Evolutionary conservation across 164 flowering plant species (phyloP).

Genomic region (Stephania japonica): DNA sequence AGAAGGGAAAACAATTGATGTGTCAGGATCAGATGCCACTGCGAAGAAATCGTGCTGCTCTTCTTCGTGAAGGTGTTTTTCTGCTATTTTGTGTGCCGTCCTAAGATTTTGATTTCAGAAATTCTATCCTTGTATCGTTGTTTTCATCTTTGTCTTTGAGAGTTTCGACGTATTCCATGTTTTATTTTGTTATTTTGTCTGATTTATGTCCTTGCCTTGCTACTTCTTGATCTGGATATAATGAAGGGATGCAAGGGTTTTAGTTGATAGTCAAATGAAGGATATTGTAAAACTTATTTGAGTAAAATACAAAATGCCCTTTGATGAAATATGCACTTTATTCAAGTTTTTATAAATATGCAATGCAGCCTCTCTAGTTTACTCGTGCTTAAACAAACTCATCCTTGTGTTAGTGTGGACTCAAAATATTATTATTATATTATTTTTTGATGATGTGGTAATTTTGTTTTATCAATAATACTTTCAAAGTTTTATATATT

Average conservation of each 20-base stretch:
- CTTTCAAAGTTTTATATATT: no score
- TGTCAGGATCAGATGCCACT: constrained; percentile 29
- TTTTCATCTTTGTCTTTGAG: background rate
- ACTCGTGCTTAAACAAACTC: no score
- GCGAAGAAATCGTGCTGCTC: constrained; percentile 40
- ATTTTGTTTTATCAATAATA: no score
- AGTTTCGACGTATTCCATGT: background rate
- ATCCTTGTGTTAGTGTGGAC: no score
- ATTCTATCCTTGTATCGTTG: background rate
- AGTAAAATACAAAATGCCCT: no score
- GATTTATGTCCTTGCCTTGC: background rate
- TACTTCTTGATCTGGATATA: background rate
- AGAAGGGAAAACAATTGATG: constrained; percentile 41
- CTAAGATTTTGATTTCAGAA: background rate
- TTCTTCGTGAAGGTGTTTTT: constrained; percentile 18
- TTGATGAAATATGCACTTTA: no score
- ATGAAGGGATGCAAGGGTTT: background rate
- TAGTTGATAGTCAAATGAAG: background rate
- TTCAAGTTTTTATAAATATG: no score
- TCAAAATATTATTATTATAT: no score
- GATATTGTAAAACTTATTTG: constrained; percentile 1
- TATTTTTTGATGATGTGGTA: no score
- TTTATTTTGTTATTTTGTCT: background rate
- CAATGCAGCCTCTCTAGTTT: no score
- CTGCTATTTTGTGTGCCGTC: constrained; percentile 1